Conservation (phyloP, 495 filamentous ascomycete genomes). For the Massariosphaeria phaeospora region DNA sequence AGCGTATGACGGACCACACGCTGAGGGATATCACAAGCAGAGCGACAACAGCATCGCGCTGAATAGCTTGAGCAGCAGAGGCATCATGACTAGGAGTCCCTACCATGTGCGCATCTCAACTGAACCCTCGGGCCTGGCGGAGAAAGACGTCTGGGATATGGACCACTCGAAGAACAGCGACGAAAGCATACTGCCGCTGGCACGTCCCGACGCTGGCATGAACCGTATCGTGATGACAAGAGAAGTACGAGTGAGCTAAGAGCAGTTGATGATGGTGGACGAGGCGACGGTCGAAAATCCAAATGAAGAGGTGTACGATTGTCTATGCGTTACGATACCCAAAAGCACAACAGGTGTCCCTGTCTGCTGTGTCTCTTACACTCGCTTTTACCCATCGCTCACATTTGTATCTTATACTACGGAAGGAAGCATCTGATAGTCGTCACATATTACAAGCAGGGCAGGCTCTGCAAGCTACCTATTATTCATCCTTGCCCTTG, state of each 20-base stretch:
- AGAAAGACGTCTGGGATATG: constrained; percentile 26
- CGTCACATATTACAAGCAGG: too few relatives aligned
- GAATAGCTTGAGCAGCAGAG: constrained; percentile 11
- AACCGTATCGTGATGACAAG: constrained; percentile 29
- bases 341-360: too few relatives aligned
- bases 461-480: too few relatives aligned
- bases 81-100: constrained; percentile 8
- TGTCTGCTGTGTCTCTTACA: too few relatives aligned
- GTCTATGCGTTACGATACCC: too few relatives aligned
- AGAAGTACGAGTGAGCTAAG: constrained; percentile 22
- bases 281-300: too few relatives aligned
- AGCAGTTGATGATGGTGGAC: too few relatives aligned
- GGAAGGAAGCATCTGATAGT: too few relatives aligned
- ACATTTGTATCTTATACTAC: too few relatives aligned
- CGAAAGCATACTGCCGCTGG: constrained; percentile 22
- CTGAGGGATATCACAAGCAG: constrained; percentile 30
- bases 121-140: constrained; percentile 1
- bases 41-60: constrained; percentile 16
- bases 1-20: constrained; percentile 3
- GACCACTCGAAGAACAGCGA: constrained; percentile 19
- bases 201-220: constrained; percentile 1
- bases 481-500: too few relatives aligned
- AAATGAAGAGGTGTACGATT: too few relatives aligned
- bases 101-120: constrained; percentile 22
- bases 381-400: too few relatives aligned